Percentiles rank a stretch among this genome's conserved stretches.
Evolutionary conservation across 1,284 basidiomycete genomes (phyloP).

Genomic region (Puccinia hordei): DNA sequence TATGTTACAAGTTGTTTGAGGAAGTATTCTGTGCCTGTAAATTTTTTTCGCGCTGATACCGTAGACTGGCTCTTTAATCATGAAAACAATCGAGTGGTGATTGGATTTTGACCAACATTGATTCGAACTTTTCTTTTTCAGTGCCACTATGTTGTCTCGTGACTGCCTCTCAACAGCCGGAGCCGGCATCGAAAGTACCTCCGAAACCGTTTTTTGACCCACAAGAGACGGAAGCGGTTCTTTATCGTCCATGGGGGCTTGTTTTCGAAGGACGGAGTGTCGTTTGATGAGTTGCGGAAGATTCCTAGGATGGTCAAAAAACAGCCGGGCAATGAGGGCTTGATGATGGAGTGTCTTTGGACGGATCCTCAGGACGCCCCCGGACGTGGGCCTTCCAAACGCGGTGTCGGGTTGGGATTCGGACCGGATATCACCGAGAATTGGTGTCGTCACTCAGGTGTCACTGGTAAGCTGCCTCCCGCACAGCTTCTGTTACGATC

Average conservation of each 20-base stretch:
- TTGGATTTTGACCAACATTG: no score
- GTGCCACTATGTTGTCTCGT: constrained; percentile 89
- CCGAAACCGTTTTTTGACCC: constrained; percentile 60
- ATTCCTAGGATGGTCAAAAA: constrained; percentile 76
- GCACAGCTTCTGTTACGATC: background rate
- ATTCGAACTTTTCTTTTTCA: constrained; percentile 60
- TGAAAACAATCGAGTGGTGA: no score
- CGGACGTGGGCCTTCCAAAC: constrained; percentile 95
- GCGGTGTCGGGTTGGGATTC: constrained; percentile 93
- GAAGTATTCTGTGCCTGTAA: constrained; percentile 84
- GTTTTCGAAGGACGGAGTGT: constrained; percentile 91
- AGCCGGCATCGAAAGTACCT: constrained; percentile 57
- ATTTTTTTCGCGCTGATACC: constrained; percentile 57
- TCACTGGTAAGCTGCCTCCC: constrained; percentile 52
- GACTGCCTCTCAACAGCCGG: constrained; percentile 70
- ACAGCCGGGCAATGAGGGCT: constrained; percentile 90
- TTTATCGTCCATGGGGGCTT: constrained; percentile 96
- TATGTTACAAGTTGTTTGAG: constrained; percentile 74
- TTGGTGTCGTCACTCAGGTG: constrained; percentile 55
- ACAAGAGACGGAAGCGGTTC: constrained; percentile 84
- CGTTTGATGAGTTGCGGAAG: constrained; percentile 85
- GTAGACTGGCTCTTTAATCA: background rate
- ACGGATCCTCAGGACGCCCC: constrained; percentile 88
- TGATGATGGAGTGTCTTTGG: constrained; percentile 74
- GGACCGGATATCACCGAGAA: constrained; percentile 71